phyloP scores from a whole-genome alignment of 2,329 filamentous ascomycete species.

The Neofusicoccum cordaticola region DNA sequence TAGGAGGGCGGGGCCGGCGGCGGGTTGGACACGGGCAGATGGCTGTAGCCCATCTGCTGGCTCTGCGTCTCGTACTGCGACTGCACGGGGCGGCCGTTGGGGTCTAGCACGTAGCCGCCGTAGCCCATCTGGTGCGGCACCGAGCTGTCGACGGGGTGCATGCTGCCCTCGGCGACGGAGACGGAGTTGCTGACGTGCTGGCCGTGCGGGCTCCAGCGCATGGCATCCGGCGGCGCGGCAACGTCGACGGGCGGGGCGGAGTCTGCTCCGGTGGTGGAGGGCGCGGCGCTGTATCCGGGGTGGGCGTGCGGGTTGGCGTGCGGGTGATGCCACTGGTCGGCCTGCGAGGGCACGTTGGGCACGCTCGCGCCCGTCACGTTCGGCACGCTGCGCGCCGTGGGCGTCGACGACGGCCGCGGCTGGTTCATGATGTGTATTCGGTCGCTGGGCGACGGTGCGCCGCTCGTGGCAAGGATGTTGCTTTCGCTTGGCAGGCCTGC shows the following conservation, averaged over 20 bases:
- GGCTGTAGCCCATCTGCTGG: conserved; percentile 29
- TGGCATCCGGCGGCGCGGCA: conserved; percentile 27
- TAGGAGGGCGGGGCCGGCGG: conserved; percentile 37
- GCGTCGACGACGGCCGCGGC: conserved; percentile 36
- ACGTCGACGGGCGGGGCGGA: conserved; percentile 27
- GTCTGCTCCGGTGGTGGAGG: conserved; percentile 10
- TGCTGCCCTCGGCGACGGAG: conserved; percentile 28
- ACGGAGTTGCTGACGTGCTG: conserved; percentile 31
- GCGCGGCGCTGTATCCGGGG: conserved; percentile 13
- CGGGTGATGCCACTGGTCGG: conserved; percentile 36
- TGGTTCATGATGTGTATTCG: conserved; percentile 39
- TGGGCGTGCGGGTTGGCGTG: conserved; percentile 23
- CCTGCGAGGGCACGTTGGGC: conserved; percentile 26
- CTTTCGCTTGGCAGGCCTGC: conserved; percentile 18
- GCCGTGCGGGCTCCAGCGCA: conserved; percentile 33
- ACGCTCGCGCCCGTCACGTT: conserved; percentile 32
- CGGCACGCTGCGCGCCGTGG: conserved; percentile 37
- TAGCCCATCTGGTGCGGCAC: conserved; percentile 19
- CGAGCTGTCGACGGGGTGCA: conserved; percentile 14
- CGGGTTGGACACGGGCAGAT: conserved; percentile 32
- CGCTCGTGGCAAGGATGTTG: conserved; percentile 26
- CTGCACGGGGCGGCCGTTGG: conserved; percentile 37
- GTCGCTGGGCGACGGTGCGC: conserved; percentile 38
- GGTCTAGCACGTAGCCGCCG: conserved; percentile 33
- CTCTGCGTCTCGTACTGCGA: conserved; percentile 36